A percentile compares a stretch with the other conserved stretches of the same genome.
These are phyloP conservation scores for Tranzscheliella williamsii DNA, from an alignment of 1,284 basidiomycete genomes.

Conservation along the genomic window DNA sequence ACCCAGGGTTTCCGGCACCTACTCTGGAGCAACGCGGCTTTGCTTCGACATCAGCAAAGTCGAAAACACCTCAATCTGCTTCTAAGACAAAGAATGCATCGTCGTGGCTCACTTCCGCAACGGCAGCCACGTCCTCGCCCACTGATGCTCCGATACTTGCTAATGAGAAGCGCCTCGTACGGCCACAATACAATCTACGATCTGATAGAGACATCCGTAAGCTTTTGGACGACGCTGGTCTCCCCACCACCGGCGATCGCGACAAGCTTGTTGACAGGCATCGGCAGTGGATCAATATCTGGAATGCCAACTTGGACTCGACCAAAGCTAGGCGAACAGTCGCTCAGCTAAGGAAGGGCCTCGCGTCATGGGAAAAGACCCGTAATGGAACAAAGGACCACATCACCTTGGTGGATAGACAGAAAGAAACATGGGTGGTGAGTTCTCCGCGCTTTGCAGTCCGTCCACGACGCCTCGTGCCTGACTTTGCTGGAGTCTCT, in stretches of 20 bases:
- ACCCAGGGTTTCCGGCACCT: slow-evolving; percentile 35
- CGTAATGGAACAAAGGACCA: slow-evolving; percentile 23
- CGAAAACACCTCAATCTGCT: background rate
- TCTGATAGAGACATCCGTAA: slow-evolving; percentile 48
- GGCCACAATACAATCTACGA: slow-evolving; percentile 49
- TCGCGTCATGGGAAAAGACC: slow-evolving; percentile 45
- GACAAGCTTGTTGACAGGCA: slow-evolving; percentile 49
- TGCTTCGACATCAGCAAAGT: background rate
- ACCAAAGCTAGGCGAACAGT: slow-evolving; percentile 32
- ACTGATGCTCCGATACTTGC: background rate
- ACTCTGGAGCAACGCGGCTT: slow-evolving; percentile 24
- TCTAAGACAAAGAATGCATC: slow-evolving; percentile 9
- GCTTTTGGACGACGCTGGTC: slow-evolving; percentile 32
- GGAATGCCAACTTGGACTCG: slow-evolving; percentile 57
- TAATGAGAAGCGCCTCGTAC: slow-evolving; percentile 38
- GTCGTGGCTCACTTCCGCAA: slow-evolving; percentile 22
- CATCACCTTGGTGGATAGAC: slow-evolving; percentile 14
- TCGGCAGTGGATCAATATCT: slow-evolving; percentile 56
- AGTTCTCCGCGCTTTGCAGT: background rate
- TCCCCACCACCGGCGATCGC: slow-evolving; percentile 36
- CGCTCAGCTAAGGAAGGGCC: slow-evolving; percentile 30
- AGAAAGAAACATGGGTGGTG: slow-evolving; percentile 22
- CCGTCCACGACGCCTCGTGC: background rate
- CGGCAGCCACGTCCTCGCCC: slow-evolving; percentile 1
- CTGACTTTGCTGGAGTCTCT: background rate